Percentiles rank a stretch among this genome's conserved stretches.
phyloP scores from a whole-genome alignment of 1,284 basidiomycete species.

The Irpex sp. region DNA sequence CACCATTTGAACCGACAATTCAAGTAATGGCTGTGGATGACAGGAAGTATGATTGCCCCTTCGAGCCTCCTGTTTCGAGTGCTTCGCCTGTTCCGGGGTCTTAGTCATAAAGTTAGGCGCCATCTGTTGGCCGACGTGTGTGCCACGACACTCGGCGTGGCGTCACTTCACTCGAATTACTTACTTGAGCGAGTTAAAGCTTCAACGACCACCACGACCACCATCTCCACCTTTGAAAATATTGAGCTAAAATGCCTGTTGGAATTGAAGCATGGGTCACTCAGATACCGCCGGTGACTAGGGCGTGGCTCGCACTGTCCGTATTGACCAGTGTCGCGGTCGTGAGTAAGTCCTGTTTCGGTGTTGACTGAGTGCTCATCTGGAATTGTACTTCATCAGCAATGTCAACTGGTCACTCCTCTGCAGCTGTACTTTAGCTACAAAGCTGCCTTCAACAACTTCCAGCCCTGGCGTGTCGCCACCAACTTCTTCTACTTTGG shows the following conservation, averaged over 20 bases:
- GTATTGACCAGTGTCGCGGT: slow-evolving; percentile 87
- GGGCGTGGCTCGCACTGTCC: slow-evolving; percentile 83
- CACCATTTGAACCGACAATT: too few species aligned
- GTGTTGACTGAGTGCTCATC: slow-evolving; percentile 2
- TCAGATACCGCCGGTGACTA: slow-evolving; percentile 91
- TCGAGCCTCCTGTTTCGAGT: too few species aligned
- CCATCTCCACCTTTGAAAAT: not conserved
- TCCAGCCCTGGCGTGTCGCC: slow-evolving; percentile 90
- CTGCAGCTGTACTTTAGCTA: slow-evolving; percentile 94
- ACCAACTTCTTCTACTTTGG: slow-evolving; percentile 99
- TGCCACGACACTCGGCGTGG: not conserved
- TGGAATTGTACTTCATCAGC: slow-evolving; percentile 53
- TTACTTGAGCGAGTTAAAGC: not conserved
- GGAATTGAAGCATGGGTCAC: slow-evolving; percentile 87
- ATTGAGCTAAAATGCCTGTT: slow-evolving; percentile 63
- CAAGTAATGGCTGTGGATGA: too few species aligned
- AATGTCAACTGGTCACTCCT: slow-evolving; percentile 91
- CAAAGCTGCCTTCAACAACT: slow-evolving; percentile 84
- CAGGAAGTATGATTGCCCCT: too few species aligned
- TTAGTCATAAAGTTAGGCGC: not conserved
- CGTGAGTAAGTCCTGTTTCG: slow-evolving; percentile 55
- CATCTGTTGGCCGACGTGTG: not conserved
- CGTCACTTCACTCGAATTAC: not conserved
- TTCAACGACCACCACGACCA: not conserved
- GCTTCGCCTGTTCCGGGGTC: not conserved